These are phyloP conservation scores for Termitomyces sp. DNA, from an alignment of 768 basidiomycete genomes.

Conservation along the genomic window DNA sequence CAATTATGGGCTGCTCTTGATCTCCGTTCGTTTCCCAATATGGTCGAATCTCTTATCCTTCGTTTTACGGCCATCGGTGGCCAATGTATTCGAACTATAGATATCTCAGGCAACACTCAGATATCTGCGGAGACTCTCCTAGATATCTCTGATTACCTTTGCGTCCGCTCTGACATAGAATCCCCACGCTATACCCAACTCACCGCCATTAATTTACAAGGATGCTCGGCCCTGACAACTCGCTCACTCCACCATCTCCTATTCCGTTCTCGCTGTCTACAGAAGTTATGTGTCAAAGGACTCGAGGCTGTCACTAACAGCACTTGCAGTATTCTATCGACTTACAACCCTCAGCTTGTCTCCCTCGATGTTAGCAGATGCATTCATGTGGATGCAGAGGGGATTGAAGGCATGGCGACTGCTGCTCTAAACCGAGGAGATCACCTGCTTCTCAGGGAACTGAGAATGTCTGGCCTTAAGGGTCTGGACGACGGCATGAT, in stretches of 20 bases:
- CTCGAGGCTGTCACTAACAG: constrained; percentile 64
- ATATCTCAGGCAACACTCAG: constrained; percentile 57
- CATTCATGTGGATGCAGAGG: constrained; percentile 57
- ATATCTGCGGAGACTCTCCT: constrained; percentile 45
- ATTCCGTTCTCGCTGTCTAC: constrained; percentile 53
- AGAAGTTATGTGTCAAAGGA: constrained; percentile 60
- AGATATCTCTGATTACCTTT: constrained; percentile 50
- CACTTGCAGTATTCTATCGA: constrained; percentile 65
- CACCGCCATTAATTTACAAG: constrained; percentile 63
- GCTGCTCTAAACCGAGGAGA: constrained; percentile 41
- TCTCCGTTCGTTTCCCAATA: constrained; percentile 54
- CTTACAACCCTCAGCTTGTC: constrained; percentile 49
- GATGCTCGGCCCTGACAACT: constrained; percentile 63
- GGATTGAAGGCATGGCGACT: constrained; percentile 44
- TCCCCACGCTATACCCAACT: constrained; percentile 56
- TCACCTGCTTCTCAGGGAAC: constrained; percentile 49
- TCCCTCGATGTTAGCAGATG: constrained; percentile 72
- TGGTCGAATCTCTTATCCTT: constrained; percentile 45
- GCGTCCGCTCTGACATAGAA: constrained; percentile 30
- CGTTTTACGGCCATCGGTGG: constrained; percentile 53
- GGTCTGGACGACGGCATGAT: constrained; percentile 56
- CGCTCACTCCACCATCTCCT: constrained; percentile 68
- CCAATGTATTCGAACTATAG: constrained; percentile 55
- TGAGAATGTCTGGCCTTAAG: constrained; percentile 66
- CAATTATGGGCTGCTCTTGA: constrained; percentile 77